Base-by-base conservation (phyloP, 352 stramenopile genomes). In the Globisporangium lucens region DNA sequence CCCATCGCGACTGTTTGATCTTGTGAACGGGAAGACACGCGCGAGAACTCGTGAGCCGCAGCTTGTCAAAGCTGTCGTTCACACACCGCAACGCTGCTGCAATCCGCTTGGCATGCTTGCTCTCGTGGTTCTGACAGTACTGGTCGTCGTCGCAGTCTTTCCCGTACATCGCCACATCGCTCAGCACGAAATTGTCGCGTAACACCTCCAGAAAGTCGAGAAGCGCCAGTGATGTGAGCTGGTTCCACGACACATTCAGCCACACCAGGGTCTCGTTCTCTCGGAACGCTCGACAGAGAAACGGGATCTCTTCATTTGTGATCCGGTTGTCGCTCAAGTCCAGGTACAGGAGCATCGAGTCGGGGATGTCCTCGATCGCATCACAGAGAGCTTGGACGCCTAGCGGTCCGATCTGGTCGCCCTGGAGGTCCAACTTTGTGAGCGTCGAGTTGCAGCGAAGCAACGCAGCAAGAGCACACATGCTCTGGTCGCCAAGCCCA, bases 191-290 rank as follows among this genome's bases (percentile, higher is more conserved):
- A 24, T 89, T 90, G 22, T 89, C 80, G 22, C 78, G 70, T 38
- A 90, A 43, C 10, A 72, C 70, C 2, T 61, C 62, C 13, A 91
- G 66, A 24, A 94, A 59, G 4, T 56, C 52, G 7, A 90, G 72
- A 4, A 89, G 61, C 27, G 74, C 76, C 6, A 69, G 67, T 3
- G 83, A 80, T 3, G 71, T 80, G 12, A 89, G 68, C 24, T 79
- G 79, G 47, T 91, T 94, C 82, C 74, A 90, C 46, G 79, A 92
- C 15, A 89, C 59, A 63, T 94, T 72, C 3, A 90, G 77, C 46
- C 68, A 78, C 55, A 83, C 73, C 13, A 94, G 68, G 29, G 86
- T 91, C 60, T 94, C 86, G 60, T 94, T 94, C 63, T 91, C 83
- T 51, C 75, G 63, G 0, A 94, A 60, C 2, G 78, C 81, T 27